phyloP scores from a whole-genome alignment of 371 early-diverging fungal genomes.

The Nematocida sp. region DNA sequence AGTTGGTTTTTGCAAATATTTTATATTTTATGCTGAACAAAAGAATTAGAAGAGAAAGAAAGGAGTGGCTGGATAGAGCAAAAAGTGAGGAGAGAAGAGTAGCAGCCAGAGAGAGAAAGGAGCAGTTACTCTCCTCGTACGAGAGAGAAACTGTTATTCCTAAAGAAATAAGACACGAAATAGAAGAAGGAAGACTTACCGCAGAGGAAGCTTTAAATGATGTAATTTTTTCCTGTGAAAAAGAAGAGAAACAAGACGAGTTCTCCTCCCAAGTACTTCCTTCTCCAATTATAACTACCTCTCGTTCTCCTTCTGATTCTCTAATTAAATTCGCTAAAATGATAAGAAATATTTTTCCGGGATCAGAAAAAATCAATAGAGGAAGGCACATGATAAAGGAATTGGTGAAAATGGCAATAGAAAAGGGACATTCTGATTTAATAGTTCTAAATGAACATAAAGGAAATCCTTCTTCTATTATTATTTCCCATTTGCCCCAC shows the following conservation, averaged over 20 bases:
- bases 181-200: slow-evolving; percentile 47
- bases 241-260: slow-evolving; percentile 51
- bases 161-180: slow-evolving; percentile 53
- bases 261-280: slow-evolving; percentile 67
- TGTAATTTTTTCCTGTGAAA: slow-evolving; percentile 33
- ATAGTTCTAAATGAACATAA: slow-evolving; percentile 89
- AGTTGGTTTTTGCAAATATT: no score
- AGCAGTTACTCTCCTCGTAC: slow-evolving; percentile 26
- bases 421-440: slow-evolving; percentile 85
- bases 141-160: slow-evolving; percentile 50
- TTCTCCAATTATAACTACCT: slow-evolving; percentile 89
- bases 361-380: slow-evolving; percentile 89
- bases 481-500: slow-evolving; percentile 88
- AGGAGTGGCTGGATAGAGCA: slow-evolving; percentile 44
- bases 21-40: slow-evolving; percentile 16
- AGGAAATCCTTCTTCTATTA: slow-evolving; percentile 90
- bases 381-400: slow-evolving; percentile 89
- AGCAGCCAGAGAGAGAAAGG: slow-evolving; percentile 42
- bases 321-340: slow-evolving; percentile 92
- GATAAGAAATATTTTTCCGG: slow-evolving; percentile 87
- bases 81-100: slow-evolving; percentile 41
- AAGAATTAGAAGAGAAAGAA: slow-evolving; percentile 50
- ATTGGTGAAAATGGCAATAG: slow-evolving; percentile 65
- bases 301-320: slow-evolving; percentile 84
- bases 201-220: slow-evolving; percentile 47